Evolutionary conservation across 2,329 filamentous ascomycete species (phyloP), one percentile per base, ranked within the genome.

Genomic region (Xylariaceae sp.): DNA sequence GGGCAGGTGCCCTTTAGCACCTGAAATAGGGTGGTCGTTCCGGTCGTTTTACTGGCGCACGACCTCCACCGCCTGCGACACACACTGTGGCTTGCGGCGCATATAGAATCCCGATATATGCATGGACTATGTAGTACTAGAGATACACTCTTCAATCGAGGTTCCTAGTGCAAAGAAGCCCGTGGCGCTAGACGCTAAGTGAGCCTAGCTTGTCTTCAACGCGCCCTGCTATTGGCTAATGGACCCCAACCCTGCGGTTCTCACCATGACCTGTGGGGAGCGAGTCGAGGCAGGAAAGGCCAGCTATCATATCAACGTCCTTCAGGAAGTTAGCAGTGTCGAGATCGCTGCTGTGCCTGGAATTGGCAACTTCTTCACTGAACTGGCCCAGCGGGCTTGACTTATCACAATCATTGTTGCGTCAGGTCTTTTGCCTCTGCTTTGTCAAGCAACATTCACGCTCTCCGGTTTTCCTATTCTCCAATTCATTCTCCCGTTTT

Each of bases 271-370:
- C 50, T 59, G 60, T 52, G 50, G 58, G 55, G 42, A 53, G 23
- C 48, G 53, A 39, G 64, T 63, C 59, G 59, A 66, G 65, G 64
- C 64, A 58, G 61, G 68, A 71, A 65, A 71, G 68, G 69, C 69
- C 69, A 70, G 63, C 67, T 70, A 71, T 67, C 66, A 63, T 58
- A 59, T 34, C 39, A 18, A 42, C 17, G 18, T 60, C 58, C 34
- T 34, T 10, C 2, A 49, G 17, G 47, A 18, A 49, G 7, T 18
- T 8, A 13, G 15, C 30, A 30, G 7, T 18, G 17, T 49, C 7
- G 17, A 49, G 23, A 23, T 18, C 47, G 51, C 45, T 9, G 51
- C 50, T 23, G 56, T 52, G 55, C 44, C 47, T 30, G 55, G 57
- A 60, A 51, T 23, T 58, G 55, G 56, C 59, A 62, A 58, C 52